Conservation (phyloP, 345 rosid genomes). For the Ceriops zippeliana region DNA sequence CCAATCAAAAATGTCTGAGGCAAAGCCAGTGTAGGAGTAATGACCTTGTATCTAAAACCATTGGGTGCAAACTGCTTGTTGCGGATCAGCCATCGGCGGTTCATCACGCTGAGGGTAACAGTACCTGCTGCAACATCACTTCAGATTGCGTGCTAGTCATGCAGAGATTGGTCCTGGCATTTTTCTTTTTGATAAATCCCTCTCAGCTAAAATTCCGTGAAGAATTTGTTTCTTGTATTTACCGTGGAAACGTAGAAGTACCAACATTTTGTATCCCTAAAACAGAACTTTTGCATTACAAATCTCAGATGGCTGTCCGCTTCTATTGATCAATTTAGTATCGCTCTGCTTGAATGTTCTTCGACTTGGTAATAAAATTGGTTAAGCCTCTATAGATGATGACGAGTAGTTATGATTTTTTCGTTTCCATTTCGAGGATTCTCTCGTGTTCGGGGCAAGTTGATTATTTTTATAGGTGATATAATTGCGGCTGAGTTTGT, state of each 20-base stretch:
- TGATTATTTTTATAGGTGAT: no score
- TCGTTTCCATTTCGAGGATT: no score
- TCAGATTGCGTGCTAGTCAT: conserved; percentile 9
- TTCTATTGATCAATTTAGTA: conserved; percentile 10
- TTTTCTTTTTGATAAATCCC: conserved; percentile 2
- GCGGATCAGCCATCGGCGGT: not conserved
- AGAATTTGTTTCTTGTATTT: conserved; percentile 4
- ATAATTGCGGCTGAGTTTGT: no score
- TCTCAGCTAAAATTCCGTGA: not conserved
- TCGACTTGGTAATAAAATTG: not conserved
- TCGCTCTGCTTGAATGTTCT: not conserved
- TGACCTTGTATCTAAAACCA: not conserved
- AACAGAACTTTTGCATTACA: conserved; percentile 14
- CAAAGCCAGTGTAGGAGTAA: conserved; percentile 8
- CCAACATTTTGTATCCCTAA: not conserved
- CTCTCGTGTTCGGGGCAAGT: no score
- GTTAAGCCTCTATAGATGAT: not conserved
- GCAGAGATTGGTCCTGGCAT: conserved; percentile 1
- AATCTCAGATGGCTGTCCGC: conserved; percentile 11
- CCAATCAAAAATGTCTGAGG: not conserved
- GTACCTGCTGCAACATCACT: conserved; percentile 9
- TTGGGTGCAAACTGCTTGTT: conserved; percentile 2
- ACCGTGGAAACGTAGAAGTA: conserved; percentile 9
- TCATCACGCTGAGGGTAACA: conserved; percentile 9
- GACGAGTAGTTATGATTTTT: no score